Percentiles rank a stretch among this genome's conserved stretches.
phyloP scores from a whole-genome alignment of 805 yeast genomes.

The Pichia cephalocereana region DNA sequence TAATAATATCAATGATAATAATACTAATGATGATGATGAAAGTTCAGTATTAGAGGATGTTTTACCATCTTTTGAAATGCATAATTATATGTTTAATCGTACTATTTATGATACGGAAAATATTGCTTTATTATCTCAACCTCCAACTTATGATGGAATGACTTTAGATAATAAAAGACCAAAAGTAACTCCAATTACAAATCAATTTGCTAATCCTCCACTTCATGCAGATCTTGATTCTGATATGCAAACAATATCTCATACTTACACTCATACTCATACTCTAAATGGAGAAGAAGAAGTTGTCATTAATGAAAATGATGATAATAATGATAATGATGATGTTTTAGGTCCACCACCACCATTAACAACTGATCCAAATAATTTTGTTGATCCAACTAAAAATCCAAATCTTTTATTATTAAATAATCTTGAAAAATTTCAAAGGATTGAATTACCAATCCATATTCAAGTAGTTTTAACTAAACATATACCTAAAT shows the following conservation, averaged over 20 bases:
- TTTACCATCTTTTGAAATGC: constrained; percentile 64
- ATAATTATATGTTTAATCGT: constrained; percentile 31
- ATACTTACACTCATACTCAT: too few species aligned
- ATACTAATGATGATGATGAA: not conserved
- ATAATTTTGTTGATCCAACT: constrained; percentile 13
- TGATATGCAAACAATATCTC: too few species aligned
- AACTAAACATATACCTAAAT: constrained; percentile 33
- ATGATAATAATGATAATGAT: not conserved
- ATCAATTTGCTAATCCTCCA: too few species aligned
- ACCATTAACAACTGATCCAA: constrained; percentile 2
- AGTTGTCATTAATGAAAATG: too few species aligned
- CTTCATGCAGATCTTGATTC: too few species aligned
- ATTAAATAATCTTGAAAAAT: constrained; percentile 20
- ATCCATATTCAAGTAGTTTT: constrained; percentile 22
- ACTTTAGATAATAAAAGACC: not conserved
- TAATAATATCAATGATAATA: too few species aligned
- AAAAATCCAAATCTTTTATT: constrained; percentile 16
- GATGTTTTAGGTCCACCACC: not conserved
- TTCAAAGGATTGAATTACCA: constrained; percentile 20
- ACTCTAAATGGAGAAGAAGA: too few species aligned
- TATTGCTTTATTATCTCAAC: constrained; percentile 4
- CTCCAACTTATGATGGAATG: constrained; percentile 18
- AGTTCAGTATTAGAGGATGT: constrained; percentile 32
- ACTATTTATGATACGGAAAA: constrained; percentile 12
- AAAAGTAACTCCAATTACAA: not conserved